Conservation (phyloP, 2,329 filamentous ascomycete genomes). For the Colletotrichum lini region DNA sequence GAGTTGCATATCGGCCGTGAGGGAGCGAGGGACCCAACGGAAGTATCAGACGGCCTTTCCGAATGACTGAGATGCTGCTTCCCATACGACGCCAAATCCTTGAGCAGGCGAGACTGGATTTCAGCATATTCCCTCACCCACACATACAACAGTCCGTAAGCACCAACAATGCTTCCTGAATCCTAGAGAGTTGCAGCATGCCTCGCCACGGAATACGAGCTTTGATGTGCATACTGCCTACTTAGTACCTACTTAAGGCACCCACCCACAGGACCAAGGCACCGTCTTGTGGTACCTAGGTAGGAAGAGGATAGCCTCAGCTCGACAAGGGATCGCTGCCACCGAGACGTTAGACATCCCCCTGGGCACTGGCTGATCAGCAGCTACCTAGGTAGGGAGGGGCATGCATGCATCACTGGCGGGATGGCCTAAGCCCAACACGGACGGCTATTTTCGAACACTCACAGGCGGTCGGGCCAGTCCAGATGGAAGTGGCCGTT, state of each 20-base stretch:
- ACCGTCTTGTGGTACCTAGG: too few species aligned
- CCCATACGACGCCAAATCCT: not conserved
- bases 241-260: too few species aligned
- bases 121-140: not conserved
- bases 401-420: too few species aligned
- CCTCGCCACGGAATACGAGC: conserved; percentile 27
- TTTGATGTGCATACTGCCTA: not conserved
- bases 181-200: conserved; percentile 12
- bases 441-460: conserved; percentile 25
- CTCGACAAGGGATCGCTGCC: conserved; percentile 34
- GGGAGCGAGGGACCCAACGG: too few species aligned
- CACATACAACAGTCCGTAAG: not conserved
- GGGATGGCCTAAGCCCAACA: conserved; percentile 5
- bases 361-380: conserved; percentile 16
- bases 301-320: conserved; percentile 1
- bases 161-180: not conserved
- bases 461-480: not conserved
- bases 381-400: conserved; percentile 10
- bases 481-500: not conserved
- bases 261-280: too few species aligned
- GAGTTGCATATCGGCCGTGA: conserved; percentile 11
- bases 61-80: not conserved
- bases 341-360: conserved; percentile 2
- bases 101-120: conserved; percentile 1
- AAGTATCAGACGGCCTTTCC: too few species aligned